Percentiles rank a stretch among this genome's conserved stretches.
phyloP scores from a whole-genome alignment of 192 early-diverging fungal genomes.

The Chytriomyces confervae region DNA sequence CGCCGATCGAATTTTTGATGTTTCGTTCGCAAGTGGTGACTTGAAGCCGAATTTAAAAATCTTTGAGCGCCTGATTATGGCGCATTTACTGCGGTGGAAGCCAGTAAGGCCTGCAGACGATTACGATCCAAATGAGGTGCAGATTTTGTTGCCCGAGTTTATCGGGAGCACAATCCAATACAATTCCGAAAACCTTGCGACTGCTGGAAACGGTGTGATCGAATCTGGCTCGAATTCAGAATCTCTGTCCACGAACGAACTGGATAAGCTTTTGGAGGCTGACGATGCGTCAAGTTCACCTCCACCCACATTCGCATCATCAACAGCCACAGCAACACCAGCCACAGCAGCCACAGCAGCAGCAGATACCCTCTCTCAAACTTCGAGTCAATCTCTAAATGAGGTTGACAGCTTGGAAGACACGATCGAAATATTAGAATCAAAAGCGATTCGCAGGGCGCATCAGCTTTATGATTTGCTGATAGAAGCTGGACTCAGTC shows the following conservation, averaged over 20 bases:
- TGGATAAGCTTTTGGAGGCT: not conserved
- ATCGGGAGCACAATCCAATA: not conserved
- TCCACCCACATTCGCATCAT: not conserved
- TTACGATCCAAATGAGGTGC: not conserved
- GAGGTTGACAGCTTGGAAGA: not conserved
- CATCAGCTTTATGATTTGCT: not conserved
- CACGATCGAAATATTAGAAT: not conserved
- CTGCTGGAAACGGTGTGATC: not conserved
- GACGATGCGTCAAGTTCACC: not conserved
- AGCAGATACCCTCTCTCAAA: too few relatives aligned
- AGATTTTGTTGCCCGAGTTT: not conserved
- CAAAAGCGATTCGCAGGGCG: not conserved
- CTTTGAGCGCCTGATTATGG: conserved; percentile 12
- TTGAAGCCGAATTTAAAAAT: not conserved
- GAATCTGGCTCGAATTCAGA: not conserved
- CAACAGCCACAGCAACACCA: not conserved
- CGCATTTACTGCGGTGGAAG: not conserved
- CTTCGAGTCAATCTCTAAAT: too few relatives aligned
- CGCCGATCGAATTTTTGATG: not conserved
- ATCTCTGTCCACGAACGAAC: not conserved
- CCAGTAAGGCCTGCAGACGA: not conserved
- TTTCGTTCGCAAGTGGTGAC: not conserved
- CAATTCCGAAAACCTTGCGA: too few relatives aligned
- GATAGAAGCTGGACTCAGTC: not conserved
- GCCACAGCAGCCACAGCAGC: not conserved